Evolutionary conservation across 257 asterid genomes (phyloP).

Genomic region (Lantana camara): DNA sequence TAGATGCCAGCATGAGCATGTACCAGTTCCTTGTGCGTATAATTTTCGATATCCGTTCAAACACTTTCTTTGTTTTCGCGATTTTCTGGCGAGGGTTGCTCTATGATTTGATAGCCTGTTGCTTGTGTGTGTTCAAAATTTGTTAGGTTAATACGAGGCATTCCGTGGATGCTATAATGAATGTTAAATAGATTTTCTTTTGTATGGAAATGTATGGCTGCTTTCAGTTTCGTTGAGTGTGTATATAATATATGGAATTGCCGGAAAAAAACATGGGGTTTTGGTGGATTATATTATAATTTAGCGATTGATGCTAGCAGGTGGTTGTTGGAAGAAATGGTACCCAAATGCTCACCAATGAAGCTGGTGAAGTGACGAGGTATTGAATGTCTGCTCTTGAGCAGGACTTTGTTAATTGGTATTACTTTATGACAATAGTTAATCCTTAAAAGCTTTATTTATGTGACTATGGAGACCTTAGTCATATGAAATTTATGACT

Average conservation of each 20-base stretch:
- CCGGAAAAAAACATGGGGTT: background rate
- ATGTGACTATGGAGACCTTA: background rate
- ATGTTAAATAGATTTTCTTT: constrained; percentile 4
- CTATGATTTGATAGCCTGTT: background rate
- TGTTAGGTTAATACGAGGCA: background rate
- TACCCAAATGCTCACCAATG: constrained; percentile 84
- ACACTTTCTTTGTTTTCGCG: background rate
- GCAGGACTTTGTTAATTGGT: background rate
- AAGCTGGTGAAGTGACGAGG: constrained; percentile 96
- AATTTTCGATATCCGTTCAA: background rate
- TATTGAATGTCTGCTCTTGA: constrained; percentile 12
- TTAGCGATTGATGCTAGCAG: constrained; percentile 39
- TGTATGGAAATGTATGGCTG: background rate
- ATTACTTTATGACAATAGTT: background rate
- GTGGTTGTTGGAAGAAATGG: constrained; percentile 86
- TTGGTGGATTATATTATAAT: constrained; percentile 4
- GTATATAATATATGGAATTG: constrained; percentile 13
- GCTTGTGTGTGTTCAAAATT: background rate
- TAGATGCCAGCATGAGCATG: constrained; percentile 93
- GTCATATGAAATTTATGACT: background rate
- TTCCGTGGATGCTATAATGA: background rate
- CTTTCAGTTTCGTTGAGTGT: background rate
- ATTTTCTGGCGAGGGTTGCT: background rate
- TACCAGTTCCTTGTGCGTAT: constrained; percentile 70
- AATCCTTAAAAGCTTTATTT: background rate